A percentile compares a stretch with the other conserved stretches of the same genome.
These are phyloP conservation scores for Didymosphaeria variabile DNA, from an alignment of 2,329 filamentous ascomycete genomes.

Conservation along the genomic window DNA sequence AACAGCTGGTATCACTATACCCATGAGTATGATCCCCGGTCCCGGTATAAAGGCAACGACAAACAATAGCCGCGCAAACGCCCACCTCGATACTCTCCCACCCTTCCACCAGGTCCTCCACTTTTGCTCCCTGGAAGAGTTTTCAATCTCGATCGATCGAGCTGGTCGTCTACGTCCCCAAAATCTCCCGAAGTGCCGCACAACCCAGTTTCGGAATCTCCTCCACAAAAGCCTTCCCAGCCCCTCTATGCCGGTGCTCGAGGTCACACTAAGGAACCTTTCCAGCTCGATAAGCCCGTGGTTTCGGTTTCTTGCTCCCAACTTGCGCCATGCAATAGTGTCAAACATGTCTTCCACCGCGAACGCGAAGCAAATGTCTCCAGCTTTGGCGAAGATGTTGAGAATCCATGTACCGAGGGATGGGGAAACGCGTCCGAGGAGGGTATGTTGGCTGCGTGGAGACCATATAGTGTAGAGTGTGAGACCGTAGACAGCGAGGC, in stretches of 20 bases:
- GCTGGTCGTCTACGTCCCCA: not conserved
- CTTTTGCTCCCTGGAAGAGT: not conserved
- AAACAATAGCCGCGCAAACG: slow-evolving; percentile 20
- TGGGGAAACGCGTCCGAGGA: not conserved
- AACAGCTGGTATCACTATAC: slow-evolving; percentile 10
- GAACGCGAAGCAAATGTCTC: slow-evolving; percentile 27
- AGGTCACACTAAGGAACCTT: slow-evolving; percentile 23
- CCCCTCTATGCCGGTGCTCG: slow-evolving; percentile 21
- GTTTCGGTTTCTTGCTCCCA: slow-evolving; percentile 13
- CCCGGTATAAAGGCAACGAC: slow-evolving; percentile 25
- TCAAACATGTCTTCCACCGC: slow-evolving; percentile 26
- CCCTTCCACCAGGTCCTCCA: slow-evolving; percentile 8
- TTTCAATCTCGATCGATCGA: not conserved
- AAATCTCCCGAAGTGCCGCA: not conserved
- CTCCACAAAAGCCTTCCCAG: slow-evolving; percentile 15
- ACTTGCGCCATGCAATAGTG: slow-evolving; percentile 23
- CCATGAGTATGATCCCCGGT: slow-evolving; percentile 27
- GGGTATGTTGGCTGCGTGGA: not conserved
- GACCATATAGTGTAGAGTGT: slow-evolving; percentile 2
- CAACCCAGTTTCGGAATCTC: slow-evolving; percentile 1
- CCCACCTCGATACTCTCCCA: slow-evolving; percentile 18
- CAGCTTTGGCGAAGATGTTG: slow-evolving; percentile 25
- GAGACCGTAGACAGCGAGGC: not conserved
- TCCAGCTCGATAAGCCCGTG: slow-evolving; percentile 16
- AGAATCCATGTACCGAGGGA: slow-evolving; percentile 27